These are phyloP conservation scores for Smallanthus sonchifolius DNA, from an alignment of 129 eudicot genomes.

Conservation along the genomic window DNA sequence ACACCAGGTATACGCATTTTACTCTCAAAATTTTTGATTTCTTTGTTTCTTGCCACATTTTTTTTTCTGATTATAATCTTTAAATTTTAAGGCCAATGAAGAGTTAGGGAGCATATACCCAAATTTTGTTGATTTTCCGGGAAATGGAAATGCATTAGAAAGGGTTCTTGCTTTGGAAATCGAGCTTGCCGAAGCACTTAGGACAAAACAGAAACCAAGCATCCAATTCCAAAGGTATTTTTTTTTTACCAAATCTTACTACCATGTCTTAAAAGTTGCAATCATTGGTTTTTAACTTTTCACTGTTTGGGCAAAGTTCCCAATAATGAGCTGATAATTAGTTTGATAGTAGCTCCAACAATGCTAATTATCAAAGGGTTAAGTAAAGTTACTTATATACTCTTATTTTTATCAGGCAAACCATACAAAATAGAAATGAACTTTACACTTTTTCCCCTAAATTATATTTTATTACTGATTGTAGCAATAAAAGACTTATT, in stretches of 20 bases:
- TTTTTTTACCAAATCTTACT: not conserved
- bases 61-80: slow-evolving; percentile 15
- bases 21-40: not conserved
- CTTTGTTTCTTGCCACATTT: not conserved
- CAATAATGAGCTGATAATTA: not conserved
- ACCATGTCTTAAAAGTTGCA: not conserved
- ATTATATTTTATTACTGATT: not conserved
- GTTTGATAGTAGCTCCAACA: not conserved
- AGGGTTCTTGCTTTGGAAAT: slow-evolving; percentile 94
- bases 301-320: not conserved
- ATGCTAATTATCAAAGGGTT: slow-evolving; percentile 1
- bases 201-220: slow-evolving; percentile 64
- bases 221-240: slow-evolving; percentile 84
- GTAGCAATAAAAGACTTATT: not conserved
- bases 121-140: slow-evolving; percentile 44
- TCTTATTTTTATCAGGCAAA: not conserved
- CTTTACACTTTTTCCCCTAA: not conserved
- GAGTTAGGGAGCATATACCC: slow-evolving; percentile 78
- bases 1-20: slow-evolving; percentile 46
- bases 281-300: not conserved
- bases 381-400: not conserved
- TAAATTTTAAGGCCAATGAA: slow-evolving; percentile 53
- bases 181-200: slow-evolving; percentile 96
- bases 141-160: slow-evolving; percentile 75
- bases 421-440: not conserved